Evolutionary conservation across 352 stramenopile genomes (phyloP).

Genomic region (Globisporangium nodosum): DNA sequence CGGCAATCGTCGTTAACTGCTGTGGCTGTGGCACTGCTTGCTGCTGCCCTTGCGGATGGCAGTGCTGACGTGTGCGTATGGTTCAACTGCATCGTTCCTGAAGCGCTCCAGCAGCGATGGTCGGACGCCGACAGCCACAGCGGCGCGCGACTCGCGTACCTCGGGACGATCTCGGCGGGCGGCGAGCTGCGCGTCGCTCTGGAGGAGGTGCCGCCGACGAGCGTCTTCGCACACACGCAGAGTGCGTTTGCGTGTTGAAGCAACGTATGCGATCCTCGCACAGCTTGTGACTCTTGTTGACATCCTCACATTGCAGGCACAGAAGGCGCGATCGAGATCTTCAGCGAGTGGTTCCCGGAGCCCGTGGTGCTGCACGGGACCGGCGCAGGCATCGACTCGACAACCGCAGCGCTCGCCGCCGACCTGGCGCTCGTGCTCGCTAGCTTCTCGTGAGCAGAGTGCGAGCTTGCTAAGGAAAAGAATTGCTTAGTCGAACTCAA

Average conservation of each 20-base stretch:
- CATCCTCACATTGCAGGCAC: conserved; percentile 21
- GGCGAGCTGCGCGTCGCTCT: conserved; percentile 39
- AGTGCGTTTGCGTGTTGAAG: conserved; percentile 6
- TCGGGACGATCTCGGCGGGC: conserved; percentile 36
- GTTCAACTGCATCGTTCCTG: neutral
- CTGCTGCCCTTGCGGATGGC: too few relatives aligned
- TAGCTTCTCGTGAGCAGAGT: neutral
- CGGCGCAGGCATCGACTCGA: conserved; percentile 54
- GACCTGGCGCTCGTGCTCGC: conserved; percentile 27
- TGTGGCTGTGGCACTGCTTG: neutral
- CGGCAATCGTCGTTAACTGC: neutral
- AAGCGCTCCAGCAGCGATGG: neutral
- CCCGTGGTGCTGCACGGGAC: conserved; percentile 55
- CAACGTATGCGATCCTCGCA: neutral
- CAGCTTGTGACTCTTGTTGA: neutral
- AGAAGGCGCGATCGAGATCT: conserved; percentile 57
- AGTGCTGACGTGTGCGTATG: neutral
- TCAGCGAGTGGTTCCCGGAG: conserved; percentile 50
- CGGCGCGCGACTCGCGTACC: conserved; percentile 43
- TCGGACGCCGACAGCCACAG: neutral
- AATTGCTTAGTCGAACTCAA: neutral
- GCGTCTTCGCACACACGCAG: conserved; percentile 29
- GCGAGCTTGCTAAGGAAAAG: neutral
- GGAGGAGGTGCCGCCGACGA: conserved; percentile 16
- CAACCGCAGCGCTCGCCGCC: conserved; percentile 42